Base-by-base conservation (phyloP, 2,329 filamentous ascomycete species). In the Hypoxylon sp. region DNA sequence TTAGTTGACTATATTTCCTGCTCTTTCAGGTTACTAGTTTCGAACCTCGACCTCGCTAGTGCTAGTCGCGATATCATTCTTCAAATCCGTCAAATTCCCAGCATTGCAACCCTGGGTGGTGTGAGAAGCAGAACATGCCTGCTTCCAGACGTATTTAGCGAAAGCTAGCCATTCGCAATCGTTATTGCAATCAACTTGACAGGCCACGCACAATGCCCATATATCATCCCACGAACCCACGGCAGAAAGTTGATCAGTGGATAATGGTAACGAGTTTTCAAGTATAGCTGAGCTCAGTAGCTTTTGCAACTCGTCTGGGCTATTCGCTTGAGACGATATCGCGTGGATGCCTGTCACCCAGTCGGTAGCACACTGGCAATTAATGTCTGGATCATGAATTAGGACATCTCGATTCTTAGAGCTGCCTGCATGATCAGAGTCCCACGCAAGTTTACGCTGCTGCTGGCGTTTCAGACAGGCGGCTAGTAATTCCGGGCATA, bases 91-190 rank as follows among this genome's bases (percentile, higher is more conserved):
- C 6, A 4, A 42, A 42, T 6, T 17, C 7, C n/a, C n/a, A 1
- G 6, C n/a, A 7, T 17, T 7, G n/a, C n/a, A 20, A 2, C 37
- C 37, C 17, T 22, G 40, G 17, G 2, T 5, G 1, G 7, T 22
- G 7, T 44, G 40, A 22, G 14, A 20, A n/a, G n/a, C 37, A 17
- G n/a, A 42, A n/a, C 17, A 49, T 10, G 25, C 7, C 4, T 49
- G 44, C 13, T 49, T 49, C 50, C 50, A 53, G 17, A 30, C 30
- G 7, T 53, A 37, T 22, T 53, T 53, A 7, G 31, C 17, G 14
- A 54, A 54, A 11, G 50, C 50, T 7, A 54, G 50, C 31, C 50
- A 54, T 22, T 54, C 50, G 31, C 33, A 54, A 17, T 54, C 17
- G 10, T n/a, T 6, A 25, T 17, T 54, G 11, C 50, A 40, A 40